Evolutionary conservation across 345 rosid genomes (phyloP), one percentile per base, ranked within the genome.

Genomic region (Citrus unshiu): DNA sequence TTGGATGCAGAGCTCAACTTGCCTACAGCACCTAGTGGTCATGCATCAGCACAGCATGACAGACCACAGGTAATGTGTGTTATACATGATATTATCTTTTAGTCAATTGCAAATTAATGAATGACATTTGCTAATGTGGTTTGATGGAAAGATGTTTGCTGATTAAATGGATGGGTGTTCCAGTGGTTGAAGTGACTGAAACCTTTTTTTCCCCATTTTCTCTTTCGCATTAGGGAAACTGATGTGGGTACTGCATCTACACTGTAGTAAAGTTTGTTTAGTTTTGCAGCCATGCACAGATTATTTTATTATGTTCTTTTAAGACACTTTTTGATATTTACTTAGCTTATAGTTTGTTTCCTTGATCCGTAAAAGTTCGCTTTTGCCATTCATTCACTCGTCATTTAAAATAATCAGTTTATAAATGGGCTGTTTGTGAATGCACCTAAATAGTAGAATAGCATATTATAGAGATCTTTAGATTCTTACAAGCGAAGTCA

Each of bases 11-110:
- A 92, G 82, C 89, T 96, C 37, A 89, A 85, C 86, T 83, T 96
- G 85, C 99, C 99, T 81, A 9, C 97, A 49, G 92, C 98, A 80
- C 99, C 99, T 37, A 67, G 69, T 1, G 97, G 95, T 67, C 82
- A 89, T 16, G 79, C 93, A 72, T 82, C 87, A 62, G 83, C 84
- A 32, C 88, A 82, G 58, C 89, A 88, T 14, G 90, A 92, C 82
- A 86, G 95, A 87, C 34, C 81, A 68, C 94, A 91, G 91, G 99
- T 94, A 81, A 70, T 71, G n/a, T 70, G 74, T 70, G 74, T 63
- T 29, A 24, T 61, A 57, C 25, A 62, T 30, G 46, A 71, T 59
- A 37, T 67, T n/a, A 1, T 78, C 25, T 30, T 64, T 39, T 10
- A 2, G 34, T 65, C 34, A 54, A 49, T 22, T 49, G 46, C 43